phyloP scores from a whole-genome alignment of 805 yeast species.

The Saccharomycopsis schoenii region DNA sequence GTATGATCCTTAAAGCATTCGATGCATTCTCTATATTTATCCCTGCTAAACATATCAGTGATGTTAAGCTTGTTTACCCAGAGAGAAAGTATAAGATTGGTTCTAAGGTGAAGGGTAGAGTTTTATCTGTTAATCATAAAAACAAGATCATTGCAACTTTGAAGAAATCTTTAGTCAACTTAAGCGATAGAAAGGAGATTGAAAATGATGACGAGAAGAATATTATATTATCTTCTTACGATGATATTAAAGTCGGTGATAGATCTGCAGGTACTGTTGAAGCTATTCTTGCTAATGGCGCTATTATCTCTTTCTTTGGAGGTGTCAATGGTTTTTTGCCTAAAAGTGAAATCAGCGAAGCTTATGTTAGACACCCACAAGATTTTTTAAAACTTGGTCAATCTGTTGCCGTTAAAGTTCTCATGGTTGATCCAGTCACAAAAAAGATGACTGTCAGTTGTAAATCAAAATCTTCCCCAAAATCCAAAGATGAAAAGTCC shows the following conservation, averaged over 20 bases:
- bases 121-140: slow-evolving; percentile 37
- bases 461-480: slow-evolving; percentile 45
- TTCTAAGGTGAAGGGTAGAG: slow-evolving; percentile 65
- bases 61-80: slow-evolving; percentile 74
- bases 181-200: slow-evolving; percentile 13
- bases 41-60: slow-evolving; percentile 69
- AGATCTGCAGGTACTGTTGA: slow-evolving; percentile 68
- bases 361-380: slow-evolving; percentile 66
- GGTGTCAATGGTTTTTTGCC: slow-evolving; percentile 73
- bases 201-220: slow-evolving; percentile 24
- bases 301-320: slow-evolving; percentile 76
- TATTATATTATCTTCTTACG: slow-evolving; percentile 32
- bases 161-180: slow-evolving; percentile 67
- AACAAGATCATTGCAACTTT: slow-evolving; percentile 55
- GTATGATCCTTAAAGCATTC: slow-evolving; percentile 57
- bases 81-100: slow-evolving; percentile 89
- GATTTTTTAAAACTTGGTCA: slow-evolving; percentile 79
- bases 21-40: slow-evolving; percentile 67
- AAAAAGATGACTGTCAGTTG: slow-evolving; percentile 63
- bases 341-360: slow-evolving; percentile 79
- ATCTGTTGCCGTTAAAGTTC: slow-evolving; percentile 62
- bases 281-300: slow-evolving; percentile 65
- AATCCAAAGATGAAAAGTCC: slow-evolving; percentile 20
- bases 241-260: slow-evolving; percentile 43
- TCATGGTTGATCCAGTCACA: slow-evolving; percentile 43